phyloP scores from a whole-genome alignment of 176 grass and related monocot genomes.

The Aegilops longissima region DNA sequence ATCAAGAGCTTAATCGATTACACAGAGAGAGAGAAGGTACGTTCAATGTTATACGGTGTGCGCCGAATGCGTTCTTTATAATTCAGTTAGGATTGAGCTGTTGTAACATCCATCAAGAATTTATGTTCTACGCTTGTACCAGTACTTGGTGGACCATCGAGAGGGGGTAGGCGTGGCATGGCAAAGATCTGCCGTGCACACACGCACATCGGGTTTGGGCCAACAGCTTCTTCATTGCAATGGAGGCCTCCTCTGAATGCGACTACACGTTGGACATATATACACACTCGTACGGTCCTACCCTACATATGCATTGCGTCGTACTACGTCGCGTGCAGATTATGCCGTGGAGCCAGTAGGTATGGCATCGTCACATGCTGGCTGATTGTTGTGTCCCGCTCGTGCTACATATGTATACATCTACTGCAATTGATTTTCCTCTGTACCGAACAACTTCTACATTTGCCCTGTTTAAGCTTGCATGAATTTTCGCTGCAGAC shows the following conservation, averaged over 20 bases:
- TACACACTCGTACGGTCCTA: neutral
- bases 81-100: neutral
- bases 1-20: neutral
- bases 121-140: neutral
- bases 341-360: neutral
- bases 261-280: neutral
- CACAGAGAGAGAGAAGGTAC: no score
- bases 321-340: neutral
- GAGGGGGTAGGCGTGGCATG: neutral
- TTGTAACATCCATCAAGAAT: conserved; percentile 15
- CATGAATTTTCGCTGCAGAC: no score
- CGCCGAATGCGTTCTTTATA: neutral
- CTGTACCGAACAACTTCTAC: no score
- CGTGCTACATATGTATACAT: neutral
- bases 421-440: no score
- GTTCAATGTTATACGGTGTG: neutral
- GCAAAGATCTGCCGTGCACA: neutral
- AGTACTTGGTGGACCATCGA: neutral
- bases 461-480: no score
- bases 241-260: neutral
- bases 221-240: conserved; percentile 1
- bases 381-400: neutral
- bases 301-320: neutral
- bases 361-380: neutral
- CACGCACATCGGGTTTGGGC: neutral